Conservation (phyloP, 192 early-diverging fungal genomes). For the Backusella parvicylindrica region DNA sequence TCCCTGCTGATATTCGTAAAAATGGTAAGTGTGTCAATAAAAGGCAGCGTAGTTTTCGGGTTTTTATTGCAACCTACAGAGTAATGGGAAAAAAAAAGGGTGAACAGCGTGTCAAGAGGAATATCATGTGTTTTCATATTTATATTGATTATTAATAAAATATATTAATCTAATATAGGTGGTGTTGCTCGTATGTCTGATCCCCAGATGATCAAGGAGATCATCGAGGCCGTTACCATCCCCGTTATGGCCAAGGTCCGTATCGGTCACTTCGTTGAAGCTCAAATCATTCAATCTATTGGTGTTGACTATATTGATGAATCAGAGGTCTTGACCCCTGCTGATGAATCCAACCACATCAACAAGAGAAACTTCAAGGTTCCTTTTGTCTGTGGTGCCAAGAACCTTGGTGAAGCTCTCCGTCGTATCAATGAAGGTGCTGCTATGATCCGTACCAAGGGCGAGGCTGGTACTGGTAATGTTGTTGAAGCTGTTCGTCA, state of each 20-base stretch:
- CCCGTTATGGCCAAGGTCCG: slow-evolving; percentile 99
- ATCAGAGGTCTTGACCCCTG: slow-evolving; percentile 92
- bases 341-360: slow-evolving; percentile 96
- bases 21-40: slow-evolving; percentile 57
- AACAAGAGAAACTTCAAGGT: slow-evolving; percentile 91
- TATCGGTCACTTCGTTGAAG: slow-evolving; percentile 99
- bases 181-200: slow-evolving; percentile 99
- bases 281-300: slow-evolving; percentile 85
- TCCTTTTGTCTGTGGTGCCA: slow-evolving; percentile 95
- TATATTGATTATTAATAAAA: background rate
- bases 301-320: slow-evolving; percentile 98
- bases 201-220: slow-evolving; percentile 96
- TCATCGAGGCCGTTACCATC: slow-evolving; percentile 92
- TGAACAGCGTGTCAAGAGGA: background rate
- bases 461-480: slow-evolving; percentile 97
- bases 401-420: slow-evolving; percentile 97
- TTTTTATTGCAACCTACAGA: background rate
- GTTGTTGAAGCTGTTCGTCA: slow-evolving; percentile 98
- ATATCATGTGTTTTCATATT: background rate
- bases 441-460: slow-evolving; percentile 98
- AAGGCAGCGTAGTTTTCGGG: background rate
- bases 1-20: slow-evolving; percentile 97
- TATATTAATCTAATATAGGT: slow-evolving; percentile 38
- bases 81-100: background rate
- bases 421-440: slow-evolving; percentile 96